A percentile compares a stretch with the other conserved stretches of the same genome.
Evolutionary conservation across 192 early-diverging fungal species (phyloP).

Genomic region (Glomus cerebriforme): DNA sequence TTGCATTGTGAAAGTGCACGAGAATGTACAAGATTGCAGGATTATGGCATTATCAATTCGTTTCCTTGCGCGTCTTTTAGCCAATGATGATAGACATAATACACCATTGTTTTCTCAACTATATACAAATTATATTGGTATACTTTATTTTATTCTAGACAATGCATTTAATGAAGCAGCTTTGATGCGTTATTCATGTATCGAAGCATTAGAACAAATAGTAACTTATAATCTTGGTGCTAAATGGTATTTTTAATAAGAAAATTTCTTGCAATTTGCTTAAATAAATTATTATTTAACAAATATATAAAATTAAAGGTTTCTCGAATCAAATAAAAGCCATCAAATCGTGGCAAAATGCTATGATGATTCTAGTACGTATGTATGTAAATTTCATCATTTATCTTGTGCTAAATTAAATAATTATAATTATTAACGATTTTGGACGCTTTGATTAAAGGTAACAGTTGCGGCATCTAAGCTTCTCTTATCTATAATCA

Average conservation of each 20-base stretch:
- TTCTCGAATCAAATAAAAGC: constrained; percentile 40
- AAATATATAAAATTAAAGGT: constrained; percentile 30
- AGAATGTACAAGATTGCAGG: constrained; percentile 39
- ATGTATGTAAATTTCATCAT: constrained; percentile 35
- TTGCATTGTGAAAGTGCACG: constrained; percentile 12
- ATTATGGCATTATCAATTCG: constrained; percentile 43
- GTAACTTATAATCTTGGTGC: constrained; percentile 40
- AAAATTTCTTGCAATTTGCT: not conserved
- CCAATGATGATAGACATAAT: constrained; percentile 3
- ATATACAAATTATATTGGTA: constrained; percentile 24
- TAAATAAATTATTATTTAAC: not conserved
- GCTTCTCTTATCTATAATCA: constrained; percentile 45
- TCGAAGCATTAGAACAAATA: constrained; percentile 36
- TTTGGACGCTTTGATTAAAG: constrained; percentile 17
- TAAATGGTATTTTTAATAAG: constrained; percentile 38
- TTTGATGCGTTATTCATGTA: constrained; percentile 42
- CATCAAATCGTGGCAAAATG: constrained; percentile 37
- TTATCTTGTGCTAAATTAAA: not conserved
- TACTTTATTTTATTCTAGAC: constrained; percentile 41
- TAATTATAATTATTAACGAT: not conserved
- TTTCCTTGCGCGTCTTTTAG: constrained; percentile 38
- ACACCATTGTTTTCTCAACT: constrained; percentile 32
- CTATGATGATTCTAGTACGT: constrained; percentile 49
- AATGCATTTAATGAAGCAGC: constrained; percentile 39
- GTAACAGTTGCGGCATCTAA: constrained; percentile 46